Conservation (phyloP, 225 moss, liverwort and hornwort species). For the Thuidium tamariscinum region DNA sequence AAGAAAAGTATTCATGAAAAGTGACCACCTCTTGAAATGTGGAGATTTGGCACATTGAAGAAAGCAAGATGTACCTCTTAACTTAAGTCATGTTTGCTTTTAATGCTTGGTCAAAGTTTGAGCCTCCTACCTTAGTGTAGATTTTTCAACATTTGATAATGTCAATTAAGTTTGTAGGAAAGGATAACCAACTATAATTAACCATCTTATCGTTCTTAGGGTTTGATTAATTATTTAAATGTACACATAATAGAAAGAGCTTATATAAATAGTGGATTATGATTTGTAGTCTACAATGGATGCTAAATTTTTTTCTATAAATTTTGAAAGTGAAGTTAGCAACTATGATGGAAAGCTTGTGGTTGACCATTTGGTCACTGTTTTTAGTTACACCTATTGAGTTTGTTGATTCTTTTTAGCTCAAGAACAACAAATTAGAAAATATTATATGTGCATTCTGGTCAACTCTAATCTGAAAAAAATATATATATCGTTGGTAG, state of each 20-base stretch:
- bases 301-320: background rate
- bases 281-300: background rate
- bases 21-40: no score
- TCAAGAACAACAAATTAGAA: fast-evolving
- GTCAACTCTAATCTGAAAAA: background rate
- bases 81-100: no score
- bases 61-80: no score
- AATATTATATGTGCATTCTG: background rate
- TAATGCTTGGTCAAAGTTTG: no score
- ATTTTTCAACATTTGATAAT: background rate
- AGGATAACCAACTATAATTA: no score
- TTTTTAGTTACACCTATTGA: background rate
- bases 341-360: background rate
- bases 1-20: no score
- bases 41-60: no score
- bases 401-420: background rate
- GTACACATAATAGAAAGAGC: no score
- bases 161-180: background rate
- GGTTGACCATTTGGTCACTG: background rate
- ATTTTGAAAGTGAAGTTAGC: background rate
- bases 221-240: no score
- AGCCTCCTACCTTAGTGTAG: no score
- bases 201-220: no score
- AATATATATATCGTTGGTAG: fast-evolving
- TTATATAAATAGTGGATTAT: background rate